A percentile compares a stretch with the other conserved stretches of the same genome.
These are phyloP conservation scores for Hirsutella thompsonii DNA, from an alignment of 2,329 filamentous ascomycete species.

Conservation along the genomic window DNA sequence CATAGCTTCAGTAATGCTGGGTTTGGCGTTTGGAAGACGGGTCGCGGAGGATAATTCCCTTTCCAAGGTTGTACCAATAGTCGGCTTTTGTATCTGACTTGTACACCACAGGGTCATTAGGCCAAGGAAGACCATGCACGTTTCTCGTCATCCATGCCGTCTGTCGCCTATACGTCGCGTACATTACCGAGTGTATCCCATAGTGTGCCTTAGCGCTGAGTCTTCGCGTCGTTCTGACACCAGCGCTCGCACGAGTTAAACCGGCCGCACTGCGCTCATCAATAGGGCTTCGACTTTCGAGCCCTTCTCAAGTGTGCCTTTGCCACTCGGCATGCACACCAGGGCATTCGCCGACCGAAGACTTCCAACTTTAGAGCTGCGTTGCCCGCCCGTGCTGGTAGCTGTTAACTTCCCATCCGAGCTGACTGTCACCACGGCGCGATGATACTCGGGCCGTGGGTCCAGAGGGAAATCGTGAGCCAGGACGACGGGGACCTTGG, in stretches of 20 bases:
- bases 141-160: not conserved
- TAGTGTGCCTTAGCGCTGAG: no score
- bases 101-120: conserved; percentile 17
- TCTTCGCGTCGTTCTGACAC: no score
- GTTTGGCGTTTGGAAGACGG: conserved; percentile 28
- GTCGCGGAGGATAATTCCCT: conserved; percentile 12
- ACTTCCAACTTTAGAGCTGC: conserved; percentile 82
- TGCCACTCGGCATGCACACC: conserved; percentile 56
- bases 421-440: conserved; percentile 57
- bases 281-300: conserved; percentile 63
- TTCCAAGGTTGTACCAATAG: conserved; percentile 22
- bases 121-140: not conserved
- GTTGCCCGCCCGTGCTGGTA: conserved; percentile 75
- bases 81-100: conserved; percentile 13
- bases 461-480: conserved; percentile 66
- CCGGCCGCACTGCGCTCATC: conserved; percentile 42
- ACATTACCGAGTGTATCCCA: no score
- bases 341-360: conserved; percentile 80
- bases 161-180: no score
- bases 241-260: not conserved
- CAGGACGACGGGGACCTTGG: conserved; percentile 57
- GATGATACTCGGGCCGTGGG: conserved; percentile 78
- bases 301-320: conserved; percentile 55
- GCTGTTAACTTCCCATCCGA: conserved; percentile 59
- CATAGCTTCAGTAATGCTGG: conserved; percentile 24